Evolutionary conservation across 2,329 filamentous ascomycete species (phyloP).

Genomic region (Westerdykella sp.): DNA sequence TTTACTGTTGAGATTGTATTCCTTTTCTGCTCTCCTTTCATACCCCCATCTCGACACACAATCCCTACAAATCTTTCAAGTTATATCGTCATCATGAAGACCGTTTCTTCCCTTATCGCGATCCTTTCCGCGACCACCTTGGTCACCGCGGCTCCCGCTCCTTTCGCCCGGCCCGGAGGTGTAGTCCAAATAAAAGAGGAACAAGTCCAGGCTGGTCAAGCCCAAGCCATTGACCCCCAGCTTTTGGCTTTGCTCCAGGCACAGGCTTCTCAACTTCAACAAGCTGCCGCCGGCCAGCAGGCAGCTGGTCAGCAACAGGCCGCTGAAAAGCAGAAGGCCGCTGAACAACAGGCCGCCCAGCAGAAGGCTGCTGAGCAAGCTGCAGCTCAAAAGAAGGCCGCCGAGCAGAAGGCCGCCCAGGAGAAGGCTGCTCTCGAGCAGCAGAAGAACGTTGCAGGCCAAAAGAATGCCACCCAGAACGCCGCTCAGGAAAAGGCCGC

Average conservation of each 20-base stretch:
- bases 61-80: constrained; percentile 1
- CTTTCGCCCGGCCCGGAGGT: constrained; percentile 16
- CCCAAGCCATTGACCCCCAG: constrained; percentile 1
- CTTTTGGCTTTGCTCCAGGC: background rate
- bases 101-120: constrained; percentile 26
- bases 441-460: constrained; percentile 3
- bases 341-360: background rate
- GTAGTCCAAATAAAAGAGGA: constrained; percentile 5
- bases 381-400: constrained; percentile 1
- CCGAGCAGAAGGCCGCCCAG: background rate
- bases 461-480: constrained; percentile 4
- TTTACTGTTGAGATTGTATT: constrained; percentile 17
- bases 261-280: constrained; percentile 1
- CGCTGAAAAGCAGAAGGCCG: constrained; percentile 1
- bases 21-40: constrained; percentile 18
- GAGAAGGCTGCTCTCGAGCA: constrained; percentile 1
- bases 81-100: constrained; percentile 29
- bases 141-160: constrained; percentile 27
- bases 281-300: constrained; percentile 4
- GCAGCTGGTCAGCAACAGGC: constrained; percentile 2
- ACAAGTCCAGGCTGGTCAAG: constrained; percentile 4
- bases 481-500: constrained; percentile 1
- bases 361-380: constrained; percentile 3
- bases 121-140: constrained; percentile 28
- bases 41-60: constrained; percentile 1